Conservation (phyloP, 2,329 filamentous ascomycete genomes). For the Arthroderma uncinatum region DNA sequence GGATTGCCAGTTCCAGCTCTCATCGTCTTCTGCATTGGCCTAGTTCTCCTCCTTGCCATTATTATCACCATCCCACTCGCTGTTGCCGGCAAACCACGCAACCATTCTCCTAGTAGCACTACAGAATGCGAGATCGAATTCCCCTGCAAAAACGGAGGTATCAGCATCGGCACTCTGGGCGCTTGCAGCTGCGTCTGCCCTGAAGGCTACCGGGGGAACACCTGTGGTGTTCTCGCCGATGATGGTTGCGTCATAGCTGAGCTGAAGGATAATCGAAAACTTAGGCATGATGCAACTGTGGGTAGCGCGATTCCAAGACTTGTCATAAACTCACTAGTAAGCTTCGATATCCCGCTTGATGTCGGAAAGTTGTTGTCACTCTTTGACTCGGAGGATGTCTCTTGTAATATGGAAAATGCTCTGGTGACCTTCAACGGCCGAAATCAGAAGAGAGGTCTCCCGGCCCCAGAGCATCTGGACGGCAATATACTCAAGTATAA, state of each 20-base stretch:
- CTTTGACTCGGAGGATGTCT: constrained; percentile 63
- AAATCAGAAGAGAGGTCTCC: constrained; percentile 19
- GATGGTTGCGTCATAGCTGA: constrained; percentile 45
- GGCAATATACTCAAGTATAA: background rate
- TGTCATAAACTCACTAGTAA: constrained; percentile 50
- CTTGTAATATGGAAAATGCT: constrained; percentile 75
- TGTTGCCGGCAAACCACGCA: constrained; percentile 48
- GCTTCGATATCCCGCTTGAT: constrained; percentile 68
- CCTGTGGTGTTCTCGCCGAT: constrained; percentile 42
- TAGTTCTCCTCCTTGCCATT: constrained; percentile 63
- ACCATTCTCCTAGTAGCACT: constrained; percentile 29
- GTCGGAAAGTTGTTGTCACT: constrained; percentile 58
- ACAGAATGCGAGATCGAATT: constrained; percentile 47
- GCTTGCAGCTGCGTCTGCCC: constrained; percentile 78
- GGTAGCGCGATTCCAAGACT: constrained; percentile 68
- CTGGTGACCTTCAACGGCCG: constrained; percentile 69
- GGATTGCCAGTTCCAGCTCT: constrained; percentile 75
- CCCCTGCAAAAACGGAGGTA: constrained; percentile 68
- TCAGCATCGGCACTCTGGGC: constrained; percentile 55
- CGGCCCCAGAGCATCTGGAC: background rate
- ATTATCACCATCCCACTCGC: constrained; percentile 69
- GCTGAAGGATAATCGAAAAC: constrained; percentile 30
- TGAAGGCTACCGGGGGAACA: constrained; percentile 66
- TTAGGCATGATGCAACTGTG: constrained; percentile 58
- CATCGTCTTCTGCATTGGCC: constrained; percentile 51